These are phyloP conservation scores for Astrocystis sublimbata DNA, from an alignment of 495 filamentous ascomycete species.

Conservation along the genomic window DNA sequence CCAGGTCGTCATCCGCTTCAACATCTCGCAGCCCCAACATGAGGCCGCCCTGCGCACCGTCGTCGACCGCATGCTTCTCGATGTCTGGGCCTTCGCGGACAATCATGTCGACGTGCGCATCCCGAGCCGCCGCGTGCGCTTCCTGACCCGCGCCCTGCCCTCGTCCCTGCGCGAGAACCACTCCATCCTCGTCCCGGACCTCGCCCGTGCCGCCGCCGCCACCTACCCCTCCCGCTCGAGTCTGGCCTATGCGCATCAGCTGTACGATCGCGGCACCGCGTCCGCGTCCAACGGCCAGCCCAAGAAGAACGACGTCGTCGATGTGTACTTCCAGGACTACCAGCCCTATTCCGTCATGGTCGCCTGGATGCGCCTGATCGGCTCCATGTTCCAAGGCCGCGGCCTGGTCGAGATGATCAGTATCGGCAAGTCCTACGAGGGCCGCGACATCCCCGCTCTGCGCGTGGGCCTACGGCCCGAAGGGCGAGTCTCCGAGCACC, in stretches of 20 bases:
- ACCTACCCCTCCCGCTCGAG: slow-evolving; percentile 63
- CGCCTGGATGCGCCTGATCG: slow-evolving; percentile 87
- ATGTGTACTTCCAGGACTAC: slow-evolving; percentile 87
- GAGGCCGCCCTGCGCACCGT: slow-evolving; percentile 73
- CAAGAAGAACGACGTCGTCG: slow-evolving; percentile 43
- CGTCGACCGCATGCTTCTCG: slow-evolving; percentile 72
- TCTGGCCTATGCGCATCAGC: slow-evolving; percentile 10
- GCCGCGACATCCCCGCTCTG: slow-evolving; percentile 78
- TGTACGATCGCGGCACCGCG: slow-evolving; percentile 27
- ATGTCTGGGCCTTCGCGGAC: slow-evolving; percentile 84
- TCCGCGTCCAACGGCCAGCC: slow-evolving; percentile 17
- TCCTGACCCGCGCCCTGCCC: slow-evolving; percentile 82
- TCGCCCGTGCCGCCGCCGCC: slow-evolving; percentile 72
- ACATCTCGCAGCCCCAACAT: slow-evolving; percentile 68
- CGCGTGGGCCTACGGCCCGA: slow-evolving; percentile 68
- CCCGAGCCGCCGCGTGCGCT: slow-evolving; percentile 72
- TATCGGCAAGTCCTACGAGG: slow-evolving; percentile 81
- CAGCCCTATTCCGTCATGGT: slow-evolving; percentile 71
- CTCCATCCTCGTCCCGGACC: slow-evolving; percentile 74
- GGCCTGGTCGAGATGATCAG: slow-evolving; percentile 70
- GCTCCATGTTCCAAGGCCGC: slow-evolving; percentile 75
- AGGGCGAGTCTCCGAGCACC: slow-evolving; percentile 34
- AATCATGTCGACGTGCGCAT: slow-evolving; percentile 88
- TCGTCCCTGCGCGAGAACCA: slow-evolving; percentile 71
- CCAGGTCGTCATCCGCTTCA: slow-evolving; percentile 88